phyloP scores from a whole-genome alignment of 179 eudicot genomes.

The Pouteria campechiana region DNA sequence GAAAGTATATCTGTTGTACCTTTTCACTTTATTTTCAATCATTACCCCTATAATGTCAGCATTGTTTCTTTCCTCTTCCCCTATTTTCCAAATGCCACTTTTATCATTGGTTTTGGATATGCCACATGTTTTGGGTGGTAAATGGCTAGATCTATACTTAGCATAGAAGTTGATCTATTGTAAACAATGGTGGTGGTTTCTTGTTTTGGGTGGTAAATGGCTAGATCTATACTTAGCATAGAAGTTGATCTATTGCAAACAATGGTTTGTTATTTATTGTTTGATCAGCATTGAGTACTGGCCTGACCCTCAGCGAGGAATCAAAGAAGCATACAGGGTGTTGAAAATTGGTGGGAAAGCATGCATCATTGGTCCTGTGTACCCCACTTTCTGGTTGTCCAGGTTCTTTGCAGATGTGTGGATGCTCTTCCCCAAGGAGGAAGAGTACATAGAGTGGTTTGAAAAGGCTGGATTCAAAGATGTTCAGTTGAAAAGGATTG shows the following conservation, averaged over 20 bases:
- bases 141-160: neutral
- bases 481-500: conserved; percentile 73
- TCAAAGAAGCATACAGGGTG: conserved; percentile 92
- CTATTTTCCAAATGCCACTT: too few species aligned
- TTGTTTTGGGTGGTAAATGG: neutral
- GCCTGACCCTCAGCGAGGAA: conserved; percentile 95
- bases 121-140: neutral
- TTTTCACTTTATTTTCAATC: too few species aligned
- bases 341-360: conserved; percentile 77
- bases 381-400: conserved; percentile 83
- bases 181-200: too few species aligned
- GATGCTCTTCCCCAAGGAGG: conserved; percentile 97
- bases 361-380: conserved; percentile 76
- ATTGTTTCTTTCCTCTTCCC: too few species aligned
- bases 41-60: too few species aligned
- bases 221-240: neutral
- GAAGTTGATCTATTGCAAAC: too few species aligned
- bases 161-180: too few species aligned
- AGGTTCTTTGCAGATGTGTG: conserved; percentile 83
- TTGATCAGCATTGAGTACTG: conserved; percentile 77
- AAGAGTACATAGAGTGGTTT: conserved; percentile 89
- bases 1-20: too few species aligned
- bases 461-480: conserved; percentile 71
- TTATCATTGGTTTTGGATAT: neutral
- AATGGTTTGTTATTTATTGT: conserved; percentile 2